These are phyloP conservation scores for Aspergillus aculeatus DNA, from an alignment of 2,329 filamentous ascomycete genomes.

Conservation along the genomic window DNA sequence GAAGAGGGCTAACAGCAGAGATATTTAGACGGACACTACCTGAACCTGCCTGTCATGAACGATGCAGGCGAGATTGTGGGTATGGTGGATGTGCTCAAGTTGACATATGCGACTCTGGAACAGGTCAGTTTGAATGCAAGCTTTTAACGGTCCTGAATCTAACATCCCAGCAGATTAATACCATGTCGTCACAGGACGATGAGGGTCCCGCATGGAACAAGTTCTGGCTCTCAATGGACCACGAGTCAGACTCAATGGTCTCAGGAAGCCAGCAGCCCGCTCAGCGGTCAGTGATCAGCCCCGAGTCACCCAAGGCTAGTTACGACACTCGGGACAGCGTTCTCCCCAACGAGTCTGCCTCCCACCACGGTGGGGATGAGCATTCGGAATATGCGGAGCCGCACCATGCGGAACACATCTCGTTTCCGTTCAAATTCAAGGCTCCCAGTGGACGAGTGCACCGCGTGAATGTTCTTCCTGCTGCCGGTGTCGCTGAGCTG, in stretches of 20 bases:
- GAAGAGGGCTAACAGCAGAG: constrained; percentile 6
- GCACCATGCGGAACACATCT: constrained; percentile 61
- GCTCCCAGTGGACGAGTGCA: constrained; percentile 93
- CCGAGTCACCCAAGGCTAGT: constrained; percentile 64
- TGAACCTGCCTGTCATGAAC: constrained; percentile 98
- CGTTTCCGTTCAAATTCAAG: constrained; percentile 99
- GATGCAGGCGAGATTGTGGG: constrained; percentile 94
- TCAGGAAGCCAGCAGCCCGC: constrained; percentile 77
- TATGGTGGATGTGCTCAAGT: constrained; percentile 98
- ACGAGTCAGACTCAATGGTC: constrained; percentile 93
- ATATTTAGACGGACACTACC: constrained; percentile 82
- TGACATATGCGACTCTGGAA: constrained; percentile 96
- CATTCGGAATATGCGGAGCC: constrained; percentile 68
- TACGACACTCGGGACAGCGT: constrained; percentile 78
- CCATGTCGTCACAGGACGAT: constrained; percentile 81
- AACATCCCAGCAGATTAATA: constrained; percentile 64
- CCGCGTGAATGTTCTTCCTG: constrained; percentile 78
- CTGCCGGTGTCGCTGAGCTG: constrained; percentile 76
- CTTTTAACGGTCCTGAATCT: background rate
- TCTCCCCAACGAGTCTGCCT: constrained; percentile 89
- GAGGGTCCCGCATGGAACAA: constrained; percentile 99
- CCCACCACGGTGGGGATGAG: constrained; percentile 81
- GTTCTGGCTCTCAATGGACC: constrained; percentile 95
- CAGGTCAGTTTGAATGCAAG: constrained; percentile 59
- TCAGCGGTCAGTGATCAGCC: constrained; percentile 76